phyloP scores from a whole-genome alignment of 2,329 filamentous ascomycete species.

The Seiridium unicorne region DNA sequence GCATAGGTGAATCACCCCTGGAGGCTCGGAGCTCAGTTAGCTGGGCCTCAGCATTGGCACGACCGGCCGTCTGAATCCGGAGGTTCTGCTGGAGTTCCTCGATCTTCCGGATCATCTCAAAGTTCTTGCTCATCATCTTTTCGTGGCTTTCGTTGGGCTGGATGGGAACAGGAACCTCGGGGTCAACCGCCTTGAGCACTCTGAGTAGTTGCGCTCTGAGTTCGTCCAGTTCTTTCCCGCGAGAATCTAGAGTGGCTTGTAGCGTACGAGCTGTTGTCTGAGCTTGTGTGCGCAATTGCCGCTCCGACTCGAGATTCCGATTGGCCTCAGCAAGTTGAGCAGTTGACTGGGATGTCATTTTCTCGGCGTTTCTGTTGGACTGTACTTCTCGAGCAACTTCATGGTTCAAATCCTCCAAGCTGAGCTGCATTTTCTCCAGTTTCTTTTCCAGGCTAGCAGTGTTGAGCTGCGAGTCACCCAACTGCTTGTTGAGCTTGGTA shows the following conservation, averaged over 20 bases:
- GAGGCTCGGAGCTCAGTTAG: constrained; percentile 74
- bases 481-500: constrained; percentile 74
- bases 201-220: constrained; percentile 77
- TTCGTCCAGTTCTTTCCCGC: constrained; percentile 78
- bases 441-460: constrained; percentile 88
- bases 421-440: constrained; percentile 86
- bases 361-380: constrained; percentile 84
- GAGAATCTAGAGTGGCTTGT: constrained; percentile 74
- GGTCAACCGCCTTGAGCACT: constrained; percentile 84
- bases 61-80: constrained; percentile 77
- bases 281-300: constrained; percentile 79
- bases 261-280: constrained; percentile 82
- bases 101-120: constrained; percentile 81
- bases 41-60: constrained; percentile 79
- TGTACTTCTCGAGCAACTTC: constrained; percentile 90
- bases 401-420: constrained; percentile 87
- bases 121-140: constrained; percentile 70
- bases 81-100: constrained; percentile 88
- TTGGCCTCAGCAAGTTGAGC: constrained; percentile 87
- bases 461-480: constrained; percentile 80
- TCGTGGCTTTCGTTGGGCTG: constrained; percentile 58
- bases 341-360: constrained; percentile 75
- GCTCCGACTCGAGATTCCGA: constrained; percentile 84
- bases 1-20: constrained; percentile 68
- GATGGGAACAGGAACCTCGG: constrained; percentile 64